Percentiles rank a stretch among this genome's conserved stretches.
These are phyloP conservation scores for Aspergillus avenaceus DNA, from an alignment of 495 filamentous ascomycete genomes.

Conservation along the genomic window DNA sequence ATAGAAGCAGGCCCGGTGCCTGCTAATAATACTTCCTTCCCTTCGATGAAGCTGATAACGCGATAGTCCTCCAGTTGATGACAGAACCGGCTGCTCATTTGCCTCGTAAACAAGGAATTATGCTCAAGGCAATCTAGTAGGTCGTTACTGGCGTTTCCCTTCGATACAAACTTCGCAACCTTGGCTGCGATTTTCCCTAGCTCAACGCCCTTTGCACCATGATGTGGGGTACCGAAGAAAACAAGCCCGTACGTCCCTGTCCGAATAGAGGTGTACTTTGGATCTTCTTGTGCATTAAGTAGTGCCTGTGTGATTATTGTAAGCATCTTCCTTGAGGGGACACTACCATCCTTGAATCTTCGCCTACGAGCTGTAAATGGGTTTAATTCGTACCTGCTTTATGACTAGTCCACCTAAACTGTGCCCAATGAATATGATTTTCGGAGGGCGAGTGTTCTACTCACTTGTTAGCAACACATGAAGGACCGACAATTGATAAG, in stretches of 20 bases:
- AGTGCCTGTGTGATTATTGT: conserved; percentile 24
- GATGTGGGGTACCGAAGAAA: conserved; percentile 46
- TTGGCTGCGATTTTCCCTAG: conserved; percentile 37
- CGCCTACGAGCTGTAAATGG: too few species aligned
- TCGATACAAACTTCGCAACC: conserved; percentile 30
- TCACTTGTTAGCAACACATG: neutral
- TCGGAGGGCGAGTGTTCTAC: conserved; percentile 20
- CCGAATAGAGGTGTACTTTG: conserved; percentile 35
- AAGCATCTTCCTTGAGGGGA: too few species aligned
- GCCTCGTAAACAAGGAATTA: conserved; percentile 37
- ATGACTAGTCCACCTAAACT: conserved; percentile 44
- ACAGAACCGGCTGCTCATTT: conserved; percentile 35
- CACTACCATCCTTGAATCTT: too few species aligned
- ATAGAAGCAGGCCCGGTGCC: conserved; percentile 28
- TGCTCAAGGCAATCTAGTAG: conserved; percentile 33
- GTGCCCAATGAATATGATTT: conserved; percentile 44
- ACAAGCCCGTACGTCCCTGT: conserved; percentile 37
- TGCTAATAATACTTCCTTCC: conserved; percentile 32
- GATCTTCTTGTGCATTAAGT: conserved; percentile 39
- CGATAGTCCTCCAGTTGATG: conserved; percentile 37
- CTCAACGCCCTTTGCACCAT: conserved; percentile 36
- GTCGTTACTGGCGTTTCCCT: conserved; percentile 33
- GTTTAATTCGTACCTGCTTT: conserved; percentile 35
- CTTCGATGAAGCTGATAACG: conserved; percentile 41
- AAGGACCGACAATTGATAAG: neutral